Base-by-base conservation (phyloP, 2,329 filamentous ascomycete genomes). In the Alternaria longipes region DNA sequence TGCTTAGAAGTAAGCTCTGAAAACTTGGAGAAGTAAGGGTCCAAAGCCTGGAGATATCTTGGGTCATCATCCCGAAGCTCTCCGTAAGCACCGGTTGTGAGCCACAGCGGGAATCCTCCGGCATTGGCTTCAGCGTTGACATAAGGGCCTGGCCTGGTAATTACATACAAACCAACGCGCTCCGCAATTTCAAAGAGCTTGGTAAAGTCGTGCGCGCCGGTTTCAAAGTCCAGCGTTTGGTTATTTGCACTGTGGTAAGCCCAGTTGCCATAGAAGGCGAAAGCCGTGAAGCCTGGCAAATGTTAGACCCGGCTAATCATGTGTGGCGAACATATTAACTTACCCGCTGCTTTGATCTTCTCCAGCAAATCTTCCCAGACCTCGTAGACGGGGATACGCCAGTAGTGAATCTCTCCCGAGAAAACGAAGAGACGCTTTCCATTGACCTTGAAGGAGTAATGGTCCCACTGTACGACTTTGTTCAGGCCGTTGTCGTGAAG, bases 81-180 rank as follows among this genome's bases (percentile, higher is more conserved):
- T 3, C 87, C 86, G 51, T 87, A 86, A 26, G 80, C 86, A 44
- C 87, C 87, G 0, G 87, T 89, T 0, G 87, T 89, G 6, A 87
- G 73, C 86, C 87, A 90, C 1, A 87, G 77, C 0, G 88, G 86
- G 58, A 88, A 86, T 0, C 88, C 88, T 32, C 88, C 88, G 1
- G 84, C 86, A 63, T 85, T 88, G 3, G 86, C 82, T 70, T 90
- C 88, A 1, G 87, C 88, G 63, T 90, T 90, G 59, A 88, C 83
- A 58, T 90, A 90, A 0, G 87, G 87, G 0, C 87, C 87, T 0
- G 87, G 86, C 0, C 87, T 80, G 1, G 84, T 81, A 28, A 87
- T 83, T 40, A 86, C 81, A 63, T 86, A 87, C 40, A 87, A 75
- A 3, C 85, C 85, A 24, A 86, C 75, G 40, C 85, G 80, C 63